Base-by-base conservation (phyloP, 2,329 filamentous ascomycete species). In the Myrmaecium sp. region DNA sequence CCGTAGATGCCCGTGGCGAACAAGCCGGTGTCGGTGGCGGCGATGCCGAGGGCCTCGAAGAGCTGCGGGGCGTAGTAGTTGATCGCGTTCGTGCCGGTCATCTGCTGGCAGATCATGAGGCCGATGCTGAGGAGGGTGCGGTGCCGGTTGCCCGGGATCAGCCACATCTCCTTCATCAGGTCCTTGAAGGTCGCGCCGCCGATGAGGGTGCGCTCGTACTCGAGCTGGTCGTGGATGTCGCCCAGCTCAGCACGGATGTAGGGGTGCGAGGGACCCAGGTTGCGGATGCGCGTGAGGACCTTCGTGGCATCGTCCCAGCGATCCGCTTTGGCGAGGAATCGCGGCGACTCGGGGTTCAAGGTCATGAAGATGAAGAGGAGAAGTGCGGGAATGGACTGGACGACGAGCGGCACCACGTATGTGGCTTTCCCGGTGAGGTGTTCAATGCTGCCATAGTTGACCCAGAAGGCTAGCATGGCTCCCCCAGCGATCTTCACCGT, bases 1-100 rank as follows among this genome's bases (percentile, higher is more conserved):
- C 75, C 75, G 43, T 80, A 81, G 36, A 81, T 65, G 21, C 76
- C 75, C 0, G 75, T 80, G 4, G 76, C 74, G 44, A 81, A 77
- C 14, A 81, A 64, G 11, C 65, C 67, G 21, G 64, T 60, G 20
- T 62, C 47, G 5, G 62, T 69, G 8, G 58, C 62, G 1, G 41
- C 52, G 29, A 81, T 59, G 11, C 75, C 75, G 3, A 80, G 57
- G 36, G 68, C 62, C 23, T 55, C 52, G 54, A 81, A 81, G 38
- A 81, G 79, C 29, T 66, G 62, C 0, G 75, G 75, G 0, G 71
- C 69, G 36, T 80, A 77, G 54, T 76, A 76, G 46, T 74, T 52
- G 35, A 51, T 51, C 14, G 48, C 49, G 12, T 52, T 52, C 2
- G 47, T 51, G 11, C 72, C 73, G 0, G 74, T 79, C 66, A 79